Base-by-base conservation (phyloP, 2,329 filamentous ascomycete species). In the Massarina eburnea region DNA sequence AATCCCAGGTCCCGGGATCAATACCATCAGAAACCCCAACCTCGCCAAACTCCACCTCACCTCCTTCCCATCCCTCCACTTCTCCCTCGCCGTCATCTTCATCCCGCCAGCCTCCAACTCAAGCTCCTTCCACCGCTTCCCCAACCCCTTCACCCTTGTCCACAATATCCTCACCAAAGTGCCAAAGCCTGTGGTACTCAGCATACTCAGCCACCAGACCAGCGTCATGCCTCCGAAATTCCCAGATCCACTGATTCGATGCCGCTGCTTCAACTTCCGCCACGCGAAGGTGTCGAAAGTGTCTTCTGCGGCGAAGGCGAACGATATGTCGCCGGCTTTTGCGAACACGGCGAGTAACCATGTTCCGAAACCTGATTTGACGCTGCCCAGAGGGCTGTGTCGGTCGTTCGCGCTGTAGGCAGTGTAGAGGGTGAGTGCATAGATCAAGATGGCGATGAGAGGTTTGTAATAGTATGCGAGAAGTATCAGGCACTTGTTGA, bases 1-100 rank as follows among this genome's bases (percentile, higher is more conserved):
- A 27, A 57, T 51, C 9, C 54, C 51, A 6, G 51, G 51, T 1
- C 51, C 54, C 10, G 51, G 54, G 22, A 57, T 52, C 24, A 54
- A 24, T 4, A 32, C 43, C 8, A 55, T 10, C 10, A 57, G 26
- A 24, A 51, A 54, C 3, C 42, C 8, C 10, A 57, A 22, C 22
- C 52, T 34, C 12, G 36, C 34, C 12, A 57, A 35, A 12, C 40
- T 41, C 51, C 46, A 57, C 18, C 43, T 30, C 3, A 44, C 42
- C 10, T 39, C 34, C 19, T 12, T 43, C 12, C 40, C 20, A n/a
- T 18, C 12, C 19, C 30, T 34, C 40, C 38, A 47, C 20, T 38
- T 29, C n/a, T 22, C 19, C 14, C 36, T 41, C 19, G 27, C 9
- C 17, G 17, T 15, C 18, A 26, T 39, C 21, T 14, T 35, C 20